Percentiles rank a stretch among this genome's conserved stretches.
Evolutionary conservation across 2,329 filamentous ascomycete genomes (phyloP).

Genomic region (Fusarium sulawesiense): DNA sequence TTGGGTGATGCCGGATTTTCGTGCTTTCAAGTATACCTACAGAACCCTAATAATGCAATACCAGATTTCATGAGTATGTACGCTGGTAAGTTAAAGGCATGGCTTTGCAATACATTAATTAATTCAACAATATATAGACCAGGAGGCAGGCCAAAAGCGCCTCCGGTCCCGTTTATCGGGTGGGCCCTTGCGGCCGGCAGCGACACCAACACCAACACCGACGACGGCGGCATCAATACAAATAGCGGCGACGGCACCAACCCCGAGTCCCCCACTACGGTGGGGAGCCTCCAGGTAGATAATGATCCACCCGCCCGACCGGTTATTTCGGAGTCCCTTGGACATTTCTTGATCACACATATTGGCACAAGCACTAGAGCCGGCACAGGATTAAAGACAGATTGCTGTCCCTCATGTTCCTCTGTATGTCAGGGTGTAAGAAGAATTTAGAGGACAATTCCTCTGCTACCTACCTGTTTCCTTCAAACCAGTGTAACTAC

Average conservation of each 20-base stretch:
- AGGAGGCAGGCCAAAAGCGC: neutral
- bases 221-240: too few relatives aligned
- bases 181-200: neutral
- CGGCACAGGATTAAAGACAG: neutral
- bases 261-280: neutral
- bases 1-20: neutral
- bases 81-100: neutral
- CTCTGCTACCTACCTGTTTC: neutral
- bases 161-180: too few relatives aligned
- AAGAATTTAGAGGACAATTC: neutral
- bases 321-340: neutral
- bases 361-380: too few relatives aligned
- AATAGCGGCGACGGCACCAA: neutral
- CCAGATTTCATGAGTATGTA: neutral
- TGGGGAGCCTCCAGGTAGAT: neutral
- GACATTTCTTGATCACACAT: too few relatives aligned
- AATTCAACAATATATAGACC: neutral
- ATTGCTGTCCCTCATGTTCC: neutral
- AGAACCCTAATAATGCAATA: neutral
- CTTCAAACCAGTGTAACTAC: neutral
- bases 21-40: neutral
- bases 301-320: neutral
- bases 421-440: accelerated
- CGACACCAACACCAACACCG: too few relatives aligned
- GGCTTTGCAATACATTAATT: neutral